Conservation (phyloP, 2,329 filamentous ascomycete species). For the Phialophora verrucosa region DNA sequence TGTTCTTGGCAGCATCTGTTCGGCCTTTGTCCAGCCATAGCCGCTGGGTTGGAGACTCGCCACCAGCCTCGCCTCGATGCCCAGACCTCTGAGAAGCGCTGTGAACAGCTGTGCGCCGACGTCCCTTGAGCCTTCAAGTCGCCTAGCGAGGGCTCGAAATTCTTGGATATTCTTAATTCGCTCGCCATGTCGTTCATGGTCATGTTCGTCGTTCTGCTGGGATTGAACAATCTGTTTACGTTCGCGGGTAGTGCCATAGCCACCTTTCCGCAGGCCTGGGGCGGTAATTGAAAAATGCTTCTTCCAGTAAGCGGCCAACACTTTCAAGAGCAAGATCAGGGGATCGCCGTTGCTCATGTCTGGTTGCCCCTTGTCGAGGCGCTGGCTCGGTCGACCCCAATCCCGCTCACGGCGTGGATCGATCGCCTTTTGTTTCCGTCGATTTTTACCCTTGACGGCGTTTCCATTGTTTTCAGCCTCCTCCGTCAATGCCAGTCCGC, state of each 20-base stretch:
- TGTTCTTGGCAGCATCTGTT: conserved; percentile 60
- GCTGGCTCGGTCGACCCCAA: conserved; percentile 73
- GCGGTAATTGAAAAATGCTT: conserved; percentile 77
- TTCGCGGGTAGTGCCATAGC: conserved; percentile 79
- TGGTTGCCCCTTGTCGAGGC: conserved; percentile 70
- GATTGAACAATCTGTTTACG: conserved; percentile 75
- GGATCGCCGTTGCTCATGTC: conserved; percentile 86
- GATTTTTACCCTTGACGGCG: conserved; percentile 46
- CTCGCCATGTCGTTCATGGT: conserved; percentile 75
- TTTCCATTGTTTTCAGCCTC: conserved; percentile 37
- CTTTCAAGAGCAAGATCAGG: conserved; percentile 74
- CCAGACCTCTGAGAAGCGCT: conserved; percentile 77
- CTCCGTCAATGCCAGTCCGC: conserved; percentile 62
- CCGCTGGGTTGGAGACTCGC: conserved; percentile 84
- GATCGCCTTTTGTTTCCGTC: conserved; percentile 50
- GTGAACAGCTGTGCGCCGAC: conserved; percentile 89
- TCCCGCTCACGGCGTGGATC: conserved; percentile 60
- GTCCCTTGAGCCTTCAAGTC: conserved; percentile 81
- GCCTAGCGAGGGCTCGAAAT: conserved; percentile 71
- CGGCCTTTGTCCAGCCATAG: conserved; percentile 86
- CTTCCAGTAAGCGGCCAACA: conserved; percentile 85
- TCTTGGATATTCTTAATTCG: conserved; percentile 68
- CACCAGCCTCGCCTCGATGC: conserved; percentile 81
- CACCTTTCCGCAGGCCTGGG: conserved; percentile 83
- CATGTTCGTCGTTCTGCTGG: conserved; percentile 67